These are phyloP conservation scores for Metschnikowia matae DNA, from an alignment of 805 yeast genomes.

Conservation along the genomic window DNA sequence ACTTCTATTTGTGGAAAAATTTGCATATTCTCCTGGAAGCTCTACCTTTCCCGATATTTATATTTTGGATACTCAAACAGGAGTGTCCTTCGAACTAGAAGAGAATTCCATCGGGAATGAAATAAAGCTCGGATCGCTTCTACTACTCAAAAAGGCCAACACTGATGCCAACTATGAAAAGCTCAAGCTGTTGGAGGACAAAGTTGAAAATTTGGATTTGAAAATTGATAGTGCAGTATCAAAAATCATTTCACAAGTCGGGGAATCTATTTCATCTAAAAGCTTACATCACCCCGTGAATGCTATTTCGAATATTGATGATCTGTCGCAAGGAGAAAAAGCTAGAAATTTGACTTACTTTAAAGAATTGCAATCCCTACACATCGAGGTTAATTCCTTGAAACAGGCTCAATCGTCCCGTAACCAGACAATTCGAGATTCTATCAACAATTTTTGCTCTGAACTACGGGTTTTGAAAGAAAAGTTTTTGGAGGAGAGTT, in stretches of 20 bases:
- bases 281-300: neutral
- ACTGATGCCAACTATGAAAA: neutral
- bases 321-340: constrained; percentile 10
- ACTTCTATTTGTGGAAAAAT: constrained; percentile 77
- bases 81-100: constrained; percentile 76
- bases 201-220: constrained; percentile 6
- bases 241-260: constrained; percentile 11
- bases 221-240: constrained; percentile 9
- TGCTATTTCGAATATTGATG: neutral
- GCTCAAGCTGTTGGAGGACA: constrained; percentile 7
- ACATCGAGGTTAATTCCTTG: constrained; percentile 55
- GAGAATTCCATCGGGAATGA: constrained; percentile 54
- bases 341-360: constrained; percentile 1
- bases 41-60: constrained; percentile 75
- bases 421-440: constrained; percentile 36
- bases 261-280: constrained; percentile 5
- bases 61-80: constrained; percentile 55
- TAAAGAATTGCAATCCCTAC: constrained; percentile 33
- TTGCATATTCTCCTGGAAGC: constrained; percentile 74
- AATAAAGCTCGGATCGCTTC: constrained; percentile 49
- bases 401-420: constrained; percentile 51
- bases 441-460: constrained; percentile 41
- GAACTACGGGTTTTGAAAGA: constrained; percentile 52
- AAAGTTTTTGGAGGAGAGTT: constrained; percentile 33
- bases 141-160: neutral